phyloP scores from a whole-genome alignment of 805 yeast species.

The Monosporozyma servazzii region DNA sequence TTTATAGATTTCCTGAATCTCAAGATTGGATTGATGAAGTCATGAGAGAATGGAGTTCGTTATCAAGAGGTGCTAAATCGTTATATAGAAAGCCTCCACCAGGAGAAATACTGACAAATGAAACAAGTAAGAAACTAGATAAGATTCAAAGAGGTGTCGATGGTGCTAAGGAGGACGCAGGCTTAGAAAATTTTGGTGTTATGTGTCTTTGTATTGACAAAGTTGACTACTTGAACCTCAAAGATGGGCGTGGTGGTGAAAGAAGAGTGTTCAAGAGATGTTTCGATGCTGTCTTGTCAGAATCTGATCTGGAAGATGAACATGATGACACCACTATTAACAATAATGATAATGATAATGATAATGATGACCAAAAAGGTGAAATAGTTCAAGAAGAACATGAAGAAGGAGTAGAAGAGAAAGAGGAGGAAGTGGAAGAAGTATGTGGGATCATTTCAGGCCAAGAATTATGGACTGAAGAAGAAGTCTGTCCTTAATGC shows the following conservation, averaged over 20 bases:
- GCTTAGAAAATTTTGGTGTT: slow-evolving; percentile 57
- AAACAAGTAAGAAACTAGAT: slow-evolving; percentile 51
- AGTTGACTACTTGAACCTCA: slow-evolving; percentile 60
- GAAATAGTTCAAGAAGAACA: not conserved
- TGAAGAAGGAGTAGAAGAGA: slow-evolving; percentile 28
- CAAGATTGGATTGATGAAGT: slow-evolving; percentile 66
- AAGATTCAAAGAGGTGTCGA: slow-evolving; percentile 76
- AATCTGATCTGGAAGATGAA: slow-evolving; percentile 2
- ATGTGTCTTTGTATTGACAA: slow-evolving; percentile 59
- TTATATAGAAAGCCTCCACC: slow-evolving; percentile 70
- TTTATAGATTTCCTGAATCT: slow-evolving; percentile 16
- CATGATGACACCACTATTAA: not conserved
- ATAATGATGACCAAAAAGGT: not conserved
- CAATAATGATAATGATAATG: not conserved
- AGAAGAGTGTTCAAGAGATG: slow-evolving; percentile 19
- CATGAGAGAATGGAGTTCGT: slow-evolving; percentile 48
- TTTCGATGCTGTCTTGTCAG: slow-evolving; percentile 3
- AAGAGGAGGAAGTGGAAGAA: not conserved
- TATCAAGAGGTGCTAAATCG: slow-evolving; percentile 52
- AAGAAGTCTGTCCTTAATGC: slow-evolving; percentile 63
- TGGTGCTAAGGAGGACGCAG: slow-evolving; percentile 57
- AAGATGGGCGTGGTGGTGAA: slow-evolving; percentile 35
- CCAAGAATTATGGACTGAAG: slow-evolving; percentile 62
- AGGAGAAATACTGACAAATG: slow-evolving; percentile 46
- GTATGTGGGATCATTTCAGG: slow-evolving; percentile 14